Percentiles rank a stretch among this genome's conserved stretches.
These are phyloP conservation scores for Lecanoromycetidae sp. DNA, from an alignment of 2,329 filamentous ascomycete species.

Conservation along the genomic window DNA sequence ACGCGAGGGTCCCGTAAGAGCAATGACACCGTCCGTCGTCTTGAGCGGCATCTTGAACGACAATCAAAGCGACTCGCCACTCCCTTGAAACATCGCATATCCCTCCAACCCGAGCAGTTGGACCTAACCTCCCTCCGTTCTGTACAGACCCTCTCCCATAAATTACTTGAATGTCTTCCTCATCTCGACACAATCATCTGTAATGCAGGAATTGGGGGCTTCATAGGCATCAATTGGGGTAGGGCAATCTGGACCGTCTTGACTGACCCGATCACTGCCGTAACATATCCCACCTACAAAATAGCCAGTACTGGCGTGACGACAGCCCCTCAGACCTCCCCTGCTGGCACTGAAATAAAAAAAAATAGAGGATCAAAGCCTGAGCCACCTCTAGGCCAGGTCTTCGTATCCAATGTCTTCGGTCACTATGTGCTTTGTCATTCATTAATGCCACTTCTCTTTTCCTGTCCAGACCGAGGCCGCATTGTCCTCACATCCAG, in stretches of 20 bases:
- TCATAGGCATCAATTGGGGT: slow-evolving; percentile 64
- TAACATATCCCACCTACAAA: slow-evolving; percentile 73
- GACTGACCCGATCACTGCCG: slow-evolving; percentile 52
- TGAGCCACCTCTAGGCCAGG: slow-evolving; percentile 57
- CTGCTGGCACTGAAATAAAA: background rate
- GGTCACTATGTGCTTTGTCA: slow-evolving; percentile 87
- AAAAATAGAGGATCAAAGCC: slow-evolving; percentile 18
- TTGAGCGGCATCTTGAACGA: slow-evolving; percentile 51
- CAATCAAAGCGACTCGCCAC: slow-evolving; percentile 27
- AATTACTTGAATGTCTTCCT: slow-evolving; percentile 43
- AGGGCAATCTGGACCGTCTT: slow-evolving; percentile 35
- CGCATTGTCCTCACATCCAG: slow-evolving; percentile 82
- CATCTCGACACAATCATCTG: slow-evolving; percentile 68
- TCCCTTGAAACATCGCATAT: slow-evolving; percentile 34
- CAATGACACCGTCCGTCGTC: slow-evolving; percentile 52
- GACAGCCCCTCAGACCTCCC: slow-evolving; percentile 40
- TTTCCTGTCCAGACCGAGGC: slow-evolving; percentile 38
- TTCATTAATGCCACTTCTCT: slow-evolving; percentile 61
- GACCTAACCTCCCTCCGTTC: slow-evolving; percentile 46
- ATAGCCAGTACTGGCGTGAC: slow-evolving; percentile 44
- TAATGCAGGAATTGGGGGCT: slow-evolving; percentile 83
- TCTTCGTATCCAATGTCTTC: slow-evolving; percentile 88
- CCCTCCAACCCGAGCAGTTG: slow-evolving; percentile 44
- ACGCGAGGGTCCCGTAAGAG: slow-evolving; percentile 68
- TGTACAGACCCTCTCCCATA: slow-evolving; percentile 41